A percentile compares a stretch with the other conserved stretches of the same genome.
These are phyloP conservation scores for Prunus fruticosa DNA, from an alignment of 306 rosid genomes.

Conservation along the genomic window DNA sequence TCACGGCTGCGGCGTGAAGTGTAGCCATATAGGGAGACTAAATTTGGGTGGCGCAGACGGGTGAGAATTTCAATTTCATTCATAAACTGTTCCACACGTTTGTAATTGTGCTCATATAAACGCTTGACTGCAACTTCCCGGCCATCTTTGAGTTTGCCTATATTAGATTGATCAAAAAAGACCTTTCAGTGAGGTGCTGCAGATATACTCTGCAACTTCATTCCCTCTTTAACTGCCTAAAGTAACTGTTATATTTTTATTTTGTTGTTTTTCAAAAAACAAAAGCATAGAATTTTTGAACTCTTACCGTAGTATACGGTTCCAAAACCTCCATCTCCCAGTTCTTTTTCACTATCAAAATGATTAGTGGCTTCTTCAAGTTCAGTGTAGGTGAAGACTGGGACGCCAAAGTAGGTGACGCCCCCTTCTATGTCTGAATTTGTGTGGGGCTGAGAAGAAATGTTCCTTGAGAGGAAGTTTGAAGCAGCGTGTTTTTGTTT, in stretches of 20 bases:
- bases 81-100: slow-evolving; percentile 50
- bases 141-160: slow-evolving; percentile 70
- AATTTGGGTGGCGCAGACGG: slow-evolving; percentile 56
- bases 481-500: slow-evolving; percentile 15
- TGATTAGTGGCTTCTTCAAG: slow-evolving; percentile 60
- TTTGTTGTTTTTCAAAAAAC: neutral
- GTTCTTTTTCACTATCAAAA: slow-evolving; percentile 38
- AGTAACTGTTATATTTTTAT: neutral
- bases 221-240: neutral
- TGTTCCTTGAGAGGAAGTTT: slow-evolving; percentile 11
- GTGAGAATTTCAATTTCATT: slow-evolving; percentile 64
- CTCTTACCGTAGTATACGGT: slow-evolving; percentile 55
- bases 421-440: slow-evolving; percentile 30
- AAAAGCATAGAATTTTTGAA: neutral
- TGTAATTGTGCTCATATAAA: slow-evolving; percentile 54
- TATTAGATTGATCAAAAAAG: slow-evolving; percentile 15
- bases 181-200: neutral
- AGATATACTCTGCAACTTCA: neutral
- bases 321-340: slow-evolving; percentile 75
- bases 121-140: slow-evolving; percentile 85
- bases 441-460: slow-evolving; percentile 14
- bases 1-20: slow-evolving; percentile 59
- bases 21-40: slow-evolving; percentile 74
- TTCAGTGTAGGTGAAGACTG: slow-evolving; percentile 47
- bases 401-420: slow-evolving; percentile 37